These are phyloP conservation scores for Cajanus cajan DNA, from an alignment of 306 rosid species.

Conservation along the genomic window DNA sequence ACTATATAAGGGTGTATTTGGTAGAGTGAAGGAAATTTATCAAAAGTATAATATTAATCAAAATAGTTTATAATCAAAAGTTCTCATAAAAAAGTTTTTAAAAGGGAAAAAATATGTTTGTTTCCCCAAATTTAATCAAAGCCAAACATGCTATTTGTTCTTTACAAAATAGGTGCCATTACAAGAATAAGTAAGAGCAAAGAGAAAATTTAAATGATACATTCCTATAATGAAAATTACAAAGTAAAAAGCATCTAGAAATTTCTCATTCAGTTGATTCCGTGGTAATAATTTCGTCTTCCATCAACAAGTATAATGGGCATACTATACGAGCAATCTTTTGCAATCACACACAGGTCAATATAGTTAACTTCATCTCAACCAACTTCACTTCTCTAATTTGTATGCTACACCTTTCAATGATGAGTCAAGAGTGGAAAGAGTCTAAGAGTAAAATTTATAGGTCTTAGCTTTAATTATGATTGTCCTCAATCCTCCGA, in stretches of 20 bases:
- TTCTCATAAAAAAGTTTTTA: neutral
- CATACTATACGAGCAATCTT: neutral
- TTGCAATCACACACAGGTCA: neutral
- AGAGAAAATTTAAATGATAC: neutral
- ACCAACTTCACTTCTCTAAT: neutral
- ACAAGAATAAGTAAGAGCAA: neutral
- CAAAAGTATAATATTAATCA: neutral
- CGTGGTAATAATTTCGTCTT: neutral
- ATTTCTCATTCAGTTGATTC: neutral
- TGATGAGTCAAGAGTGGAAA: neutral
- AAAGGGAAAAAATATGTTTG: neutral
- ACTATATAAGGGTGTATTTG: too few species aligned
- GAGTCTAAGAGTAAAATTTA: conserved; percentile 49
- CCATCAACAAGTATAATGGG: neutral
- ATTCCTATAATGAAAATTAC: neutral
- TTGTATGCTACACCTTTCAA: neutral
- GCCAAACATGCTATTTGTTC: neutral
- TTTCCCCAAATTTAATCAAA: neutral
- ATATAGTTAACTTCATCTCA: neutral
- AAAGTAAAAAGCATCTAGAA: neutral
- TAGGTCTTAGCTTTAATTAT: conserved; percentile 51
- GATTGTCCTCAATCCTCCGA: conserved; percentile 74
- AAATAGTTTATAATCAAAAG: neutral
- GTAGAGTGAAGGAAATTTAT: too few species aligned
- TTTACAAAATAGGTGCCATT: neutral